Percentiles rank a stretch among this genome's conserved stretches.
Conservation (phyloP, 1,284 basidiomycete genomes). For the Rhodotorula sp. region DNA sequence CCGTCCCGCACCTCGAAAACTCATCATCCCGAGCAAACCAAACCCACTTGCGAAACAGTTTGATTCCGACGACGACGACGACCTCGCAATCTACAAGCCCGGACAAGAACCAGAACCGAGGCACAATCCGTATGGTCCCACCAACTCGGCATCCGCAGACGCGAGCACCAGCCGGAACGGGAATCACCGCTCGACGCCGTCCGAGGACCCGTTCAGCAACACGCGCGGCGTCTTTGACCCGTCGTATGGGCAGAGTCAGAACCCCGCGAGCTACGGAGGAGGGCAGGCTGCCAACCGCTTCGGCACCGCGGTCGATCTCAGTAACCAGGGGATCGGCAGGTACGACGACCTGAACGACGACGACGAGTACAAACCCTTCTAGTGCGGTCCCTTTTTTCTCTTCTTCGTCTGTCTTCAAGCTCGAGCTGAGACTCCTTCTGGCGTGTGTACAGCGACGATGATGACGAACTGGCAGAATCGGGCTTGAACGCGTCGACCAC, state of each 20-base stretch:
- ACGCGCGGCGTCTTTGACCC: constrained; percentile 27
- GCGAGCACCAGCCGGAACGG: not conserved
- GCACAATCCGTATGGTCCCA: constrained; percentile 7
- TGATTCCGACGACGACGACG: constrained; percentile 40
- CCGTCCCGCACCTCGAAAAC: not conserved
- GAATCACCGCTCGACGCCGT: not conserved
- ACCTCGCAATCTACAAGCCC: constrained; percentile 35
- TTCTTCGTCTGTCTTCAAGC: no score
- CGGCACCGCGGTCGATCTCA: constrained; percentile 40
- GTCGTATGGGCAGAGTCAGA: constrained; percentile 33
- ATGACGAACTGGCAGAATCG: constrained; percentile 19
- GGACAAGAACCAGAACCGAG: constrained; percentile 8
- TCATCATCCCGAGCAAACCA: not conserved
- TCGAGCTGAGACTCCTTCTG: not conserved
- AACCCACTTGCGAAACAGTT: constrained; percentile 10
- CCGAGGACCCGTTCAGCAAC: constrained; percentile 31
- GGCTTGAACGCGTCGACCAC: constrained; percentile 3
- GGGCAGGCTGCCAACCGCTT: constrained; percentile 39
- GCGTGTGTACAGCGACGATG: constrained; percentile 4
- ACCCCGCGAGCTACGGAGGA: constrained; percentile 41
- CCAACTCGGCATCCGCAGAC: not conserved
- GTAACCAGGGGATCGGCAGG: constrained; percentile 16
- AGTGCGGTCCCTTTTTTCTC: constrained; percentile 15
- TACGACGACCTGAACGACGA: constrained; percentile 8
- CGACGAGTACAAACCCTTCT: constrained; percentile 39